These are phyloP conservation scores for Porphyrellus cyaneotinctus DNA, from an alignment of 768 basidiomycete genomes.

Conservation along the genomic window DNA sequence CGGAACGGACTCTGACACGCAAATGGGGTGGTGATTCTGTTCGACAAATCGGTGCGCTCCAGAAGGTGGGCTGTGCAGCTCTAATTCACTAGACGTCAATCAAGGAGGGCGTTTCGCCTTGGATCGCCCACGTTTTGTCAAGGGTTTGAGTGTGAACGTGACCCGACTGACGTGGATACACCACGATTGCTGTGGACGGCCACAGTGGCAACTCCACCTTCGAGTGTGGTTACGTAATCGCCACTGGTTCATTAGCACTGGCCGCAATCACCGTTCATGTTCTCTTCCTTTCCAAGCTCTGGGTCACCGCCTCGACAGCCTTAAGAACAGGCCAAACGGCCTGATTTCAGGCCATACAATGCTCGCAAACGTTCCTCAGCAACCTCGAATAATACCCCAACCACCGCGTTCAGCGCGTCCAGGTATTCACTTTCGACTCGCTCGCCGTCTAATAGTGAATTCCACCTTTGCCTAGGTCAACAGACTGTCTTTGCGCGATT, in stretches of 20 bases:
- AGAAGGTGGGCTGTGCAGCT: constrained; percentile 9
- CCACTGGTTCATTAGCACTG: constrained; percentile 22
- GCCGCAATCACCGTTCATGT: constrained; percentile 21
- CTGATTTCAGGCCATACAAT: constrained; percentile 18
- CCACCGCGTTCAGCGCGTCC: constrained; percentile 14
- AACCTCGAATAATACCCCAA: constrained; percentile 16
- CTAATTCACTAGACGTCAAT: too few relatives aligned
- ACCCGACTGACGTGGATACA: too few relatives aligned
- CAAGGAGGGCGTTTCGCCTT: not conserved
- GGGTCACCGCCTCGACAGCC: constrained; percentile 25
- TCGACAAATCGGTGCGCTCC: not conserved
- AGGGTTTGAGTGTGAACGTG: constrained; percentile 16
- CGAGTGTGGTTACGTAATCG: constrained; percentile 18
- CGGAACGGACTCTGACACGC: not conserved
- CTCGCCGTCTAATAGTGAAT: constrained; percentile 4
- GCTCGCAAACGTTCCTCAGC: constrained; percentile 21
- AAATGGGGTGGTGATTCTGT: too few relatives aligned
- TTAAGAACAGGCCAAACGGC: constrained; percentile 29
- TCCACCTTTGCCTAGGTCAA: constrained; percentile 25
- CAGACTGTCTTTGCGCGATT: constrained; percentile 46
- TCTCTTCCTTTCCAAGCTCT: constrained; percentile 13
- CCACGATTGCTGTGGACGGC: not conserved
- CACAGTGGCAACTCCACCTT: not conserved
- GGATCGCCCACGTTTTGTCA: constrained; percentile 11
- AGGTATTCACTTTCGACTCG: constrained; percentile 11